Evolutionary conservation across 202 grass and related monocot genomes (phyloP).

Genomic region (Setaria italica): DNA sequence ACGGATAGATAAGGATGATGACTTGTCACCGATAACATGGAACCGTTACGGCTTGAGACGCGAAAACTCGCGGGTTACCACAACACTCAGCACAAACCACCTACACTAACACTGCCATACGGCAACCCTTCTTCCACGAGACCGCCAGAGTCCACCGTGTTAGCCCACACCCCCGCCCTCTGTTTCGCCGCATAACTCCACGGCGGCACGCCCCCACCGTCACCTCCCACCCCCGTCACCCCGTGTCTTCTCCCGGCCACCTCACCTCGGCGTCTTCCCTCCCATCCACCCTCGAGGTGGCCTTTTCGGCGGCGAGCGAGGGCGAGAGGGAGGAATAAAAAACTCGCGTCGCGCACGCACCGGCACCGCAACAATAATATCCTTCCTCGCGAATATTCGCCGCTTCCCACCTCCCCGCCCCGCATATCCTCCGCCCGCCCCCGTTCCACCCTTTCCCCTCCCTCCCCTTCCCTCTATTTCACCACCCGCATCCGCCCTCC

Average conservation of each 20-base stretch:
- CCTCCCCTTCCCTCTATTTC: slow-evolving; percentile 34
- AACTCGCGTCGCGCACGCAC: slow-evolving; percentile 31
- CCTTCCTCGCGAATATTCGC: slow-evolving; percentile 72
- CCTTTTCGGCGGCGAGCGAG: slow-evolving; percentile 28
- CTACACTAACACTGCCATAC: neutral
- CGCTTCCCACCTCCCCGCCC: slow-evolving; percentile 35
- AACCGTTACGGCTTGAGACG: too few species aligned
- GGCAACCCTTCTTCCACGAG: neutral
- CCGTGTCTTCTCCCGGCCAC: neutral
- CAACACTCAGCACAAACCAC: neutral
- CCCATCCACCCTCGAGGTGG: neutral
- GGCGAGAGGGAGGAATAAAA: slow-evolving; percentile 13
- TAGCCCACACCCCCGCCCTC: too few species aligned
- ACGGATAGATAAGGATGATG: too few species aligned
- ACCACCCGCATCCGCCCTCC: slow-evolving; percentile 25
- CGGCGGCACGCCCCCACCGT: neutral
- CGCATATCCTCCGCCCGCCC: slow-evolving; percentile 54
- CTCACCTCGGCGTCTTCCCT: neutral
- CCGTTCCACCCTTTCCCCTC: slow-evolving; percentile 32
- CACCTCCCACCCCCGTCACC: neutral
- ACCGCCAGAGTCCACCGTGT: neutral
- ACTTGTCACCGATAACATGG: too few species aligned
- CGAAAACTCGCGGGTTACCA: too few species aligned
- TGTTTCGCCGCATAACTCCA: neutral
- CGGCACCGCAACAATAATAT: slow-evolving; percentile 33